Evolutionary conservation across 192 early-diverging fungal genomes (phyloP).

Genomic region (Kappamyces sp.): DNA sequence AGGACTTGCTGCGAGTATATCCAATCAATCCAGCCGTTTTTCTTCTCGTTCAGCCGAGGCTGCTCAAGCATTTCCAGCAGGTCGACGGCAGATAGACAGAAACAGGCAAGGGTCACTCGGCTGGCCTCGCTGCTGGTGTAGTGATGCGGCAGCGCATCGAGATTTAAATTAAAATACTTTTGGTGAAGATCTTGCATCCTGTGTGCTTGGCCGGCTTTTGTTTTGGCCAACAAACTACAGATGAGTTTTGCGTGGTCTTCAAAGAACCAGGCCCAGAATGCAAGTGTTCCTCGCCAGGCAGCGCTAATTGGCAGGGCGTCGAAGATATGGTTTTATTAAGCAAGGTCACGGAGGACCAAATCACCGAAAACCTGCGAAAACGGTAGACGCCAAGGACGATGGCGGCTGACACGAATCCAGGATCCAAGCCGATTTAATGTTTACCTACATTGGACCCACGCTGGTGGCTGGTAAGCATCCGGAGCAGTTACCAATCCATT

Average conservation of each 20-base stretch:
- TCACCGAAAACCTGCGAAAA: slow-evolving; percentile 89
- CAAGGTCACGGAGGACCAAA: slow-evolving; percentile 91
- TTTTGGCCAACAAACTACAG: not conserved
- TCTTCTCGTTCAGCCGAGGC: slow-evolving; percentile 44
- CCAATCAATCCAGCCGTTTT: slow-evolving; percentile 82
- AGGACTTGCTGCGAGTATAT: slow-evolving; percentile 86
- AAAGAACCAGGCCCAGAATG: slow-evolving; percentile 37
- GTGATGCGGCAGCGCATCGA: slow-evolving; percentile 13
- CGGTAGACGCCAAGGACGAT: slow-evolving; percentile 36
- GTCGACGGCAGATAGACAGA: slow-evolving; percentile 74
- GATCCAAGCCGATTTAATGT: slow-evolving; percentile 54
- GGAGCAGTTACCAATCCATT: slow-evolving; percentile 46
- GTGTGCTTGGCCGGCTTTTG: not conserved
- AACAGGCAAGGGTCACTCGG: slow-evolving; percentile 82
- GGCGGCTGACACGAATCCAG: slow-evolving; percentile 16
- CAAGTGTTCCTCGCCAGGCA: slow-evolving; percentile 1
- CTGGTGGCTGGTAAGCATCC: slow-evolving; percentile 40
- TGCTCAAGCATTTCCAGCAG: slow-evolving; percentile 65
- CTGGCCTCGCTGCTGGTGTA: slow-evolving; percentile 15
- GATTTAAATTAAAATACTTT: slow-evolving; percentile 15
- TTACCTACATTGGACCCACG: slow-evolving; percentile 86
- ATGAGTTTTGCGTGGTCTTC: slow-evolving; percentile 41
- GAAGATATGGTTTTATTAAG: slow-evolving; percentile 87
- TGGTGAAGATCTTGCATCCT: slow-evolving; percentile 3
- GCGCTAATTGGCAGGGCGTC: slow-evolving; percentile 29